phyloP scores from a whole-genome alignment of 495 filamentous ascomycete species.

The Viridothelium virens region DNA sequence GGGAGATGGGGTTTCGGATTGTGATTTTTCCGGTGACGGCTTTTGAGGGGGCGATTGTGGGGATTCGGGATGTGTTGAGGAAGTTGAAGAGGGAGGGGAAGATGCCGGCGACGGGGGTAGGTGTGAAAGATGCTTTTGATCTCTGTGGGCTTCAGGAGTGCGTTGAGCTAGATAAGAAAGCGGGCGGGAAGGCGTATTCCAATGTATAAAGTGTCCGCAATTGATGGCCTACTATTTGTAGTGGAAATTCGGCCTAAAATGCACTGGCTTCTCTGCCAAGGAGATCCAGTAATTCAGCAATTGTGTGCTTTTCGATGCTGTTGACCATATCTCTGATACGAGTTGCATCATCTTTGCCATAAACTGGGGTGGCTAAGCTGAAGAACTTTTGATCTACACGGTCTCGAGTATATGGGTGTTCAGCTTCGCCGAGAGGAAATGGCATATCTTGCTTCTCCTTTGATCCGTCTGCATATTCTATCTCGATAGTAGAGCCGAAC shows the following conservation, averaged over 20 bases:
- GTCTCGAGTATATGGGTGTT: constrained; percentile 27
- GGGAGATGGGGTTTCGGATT: constrained; percentile 26
- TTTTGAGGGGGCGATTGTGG: constrained; percentile 20
- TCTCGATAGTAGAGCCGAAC: constrained; percentile 17
- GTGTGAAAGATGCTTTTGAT: constrained; percentile 21
- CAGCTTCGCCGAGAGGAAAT: constrained; percentile 25
- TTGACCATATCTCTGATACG: constrained; percentile 20
- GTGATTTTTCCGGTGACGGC: constrained; percentile 21
- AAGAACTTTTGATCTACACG: constrained; percentile 26
- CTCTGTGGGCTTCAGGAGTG: constrained; percentile 24
- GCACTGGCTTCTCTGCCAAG: not conserved
- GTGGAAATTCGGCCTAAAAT: not conserved
- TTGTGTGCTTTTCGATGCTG: constrained; percentile 15
- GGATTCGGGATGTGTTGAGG: constrained; percentile 19
- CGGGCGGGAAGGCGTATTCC: constrained; percentile 25
- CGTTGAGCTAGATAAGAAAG: constrained; percentile 22
- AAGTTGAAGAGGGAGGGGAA: constrained; percentile 16
- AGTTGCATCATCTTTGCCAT: constrained; percentile 17
- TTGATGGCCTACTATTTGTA: not conserved
- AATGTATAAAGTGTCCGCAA: not conserved
- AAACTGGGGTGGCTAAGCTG: constrained; percentile 18
- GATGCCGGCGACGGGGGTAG: constrained; percentile 16
- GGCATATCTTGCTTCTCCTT: constrained; percentile 17
- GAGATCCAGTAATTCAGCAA: constrained; percentile 18
- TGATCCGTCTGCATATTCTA: constrained; percentile 22